Evolutionary conservation across 1,139 yeast genomes (phyloP), one percentile per base, ranked within the genome.

Genomic region (Kurtzmaniella quercitrusa): DNA sequence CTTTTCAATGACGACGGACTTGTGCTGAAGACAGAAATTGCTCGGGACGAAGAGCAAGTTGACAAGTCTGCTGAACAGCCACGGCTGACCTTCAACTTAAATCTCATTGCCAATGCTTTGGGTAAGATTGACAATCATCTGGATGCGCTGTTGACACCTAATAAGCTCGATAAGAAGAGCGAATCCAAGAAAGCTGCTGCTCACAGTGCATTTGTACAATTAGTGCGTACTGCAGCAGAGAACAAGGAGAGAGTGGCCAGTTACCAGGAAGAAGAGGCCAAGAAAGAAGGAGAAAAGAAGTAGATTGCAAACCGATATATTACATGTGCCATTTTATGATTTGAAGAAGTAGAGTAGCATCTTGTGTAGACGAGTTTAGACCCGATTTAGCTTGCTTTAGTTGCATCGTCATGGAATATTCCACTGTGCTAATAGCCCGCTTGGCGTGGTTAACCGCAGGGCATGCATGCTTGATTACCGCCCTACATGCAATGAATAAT

Each of bases 151-250:
- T 29, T 12, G 46, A 47, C 19, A 6, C 49, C 40, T n/a, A 45
- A 38, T 15, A 47, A 41, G 18, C 38, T 14, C 3, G 18, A 9
- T 12, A 17, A 14, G 15, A 16, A 14, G 16, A 9, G 8, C 5
- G 18, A 31, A 8, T 43, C 46, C 11, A 38, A 39, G 24, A 54
- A 56, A 51, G 56, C 55, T 40, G 51, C 48, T 21, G 44, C 62
- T 43, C 60, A 68, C 3, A 57, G 63, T 18, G 79, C 88, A 5
- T 85, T 87, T 62, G 85, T 82, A 36, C 91, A 83, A 57, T 77
- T 87, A 48, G 95, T 87, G 2, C 74, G 71, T 45, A 83, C 93
- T 1, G 95, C 91, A 0, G 66, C 79, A 29, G 71, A 79, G 44
- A 82, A 85, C 56, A 82, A 80, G 58, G 88, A 85, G 12, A 69